Percentiles rank a stretch among this genome's conserved stretches.
Conservation (phyloP, 2,329 filamentous ascomycete species). For the Camptophora hylomeconis region DNA sequence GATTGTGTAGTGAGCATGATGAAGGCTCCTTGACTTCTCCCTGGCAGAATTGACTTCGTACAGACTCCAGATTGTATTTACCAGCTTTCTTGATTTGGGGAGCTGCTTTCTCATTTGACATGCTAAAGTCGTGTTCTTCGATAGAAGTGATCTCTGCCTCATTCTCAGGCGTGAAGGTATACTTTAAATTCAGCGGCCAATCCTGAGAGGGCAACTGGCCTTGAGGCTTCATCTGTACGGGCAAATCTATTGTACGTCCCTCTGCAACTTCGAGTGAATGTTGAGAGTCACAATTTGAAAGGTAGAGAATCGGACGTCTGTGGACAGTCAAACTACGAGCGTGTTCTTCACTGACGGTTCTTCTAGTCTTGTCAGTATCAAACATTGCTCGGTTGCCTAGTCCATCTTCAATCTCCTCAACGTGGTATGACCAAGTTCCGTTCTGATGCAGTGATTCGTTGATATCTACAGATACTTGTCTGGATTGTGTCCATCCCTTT, state of each 20-base stretch:
- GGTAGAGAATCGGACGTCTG: conserved; percentile 62
- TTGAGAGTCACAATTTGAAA: conserved; percentile 65
- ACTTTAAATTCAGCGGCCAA: conserved; percentile 59
- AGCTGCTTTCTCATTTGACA: conserved; percentile 10
- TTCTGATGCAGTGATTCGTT: conserved; percentile 76
- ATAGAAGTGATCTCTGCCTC: conserved; percentile 52
- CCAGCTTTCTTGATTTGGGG: conserved; percentile 64
- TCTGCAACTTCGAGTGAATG: conserved; percentile 74
- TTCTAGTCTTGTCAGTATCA: conserved; percentile 11
- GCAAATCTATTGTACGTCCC: conserved; percentile 47
- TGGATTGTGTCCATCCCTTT: conserved; percentile 65
- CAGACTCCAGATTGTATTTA: conserved; percentile 70
- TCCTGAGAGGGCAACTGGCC: conserved; percentile 46
- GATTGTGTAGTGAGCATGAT: conserved; percentile 85
- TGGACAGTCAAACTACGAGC: conserved; percentile 73
- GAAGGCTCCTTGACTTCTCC: conserved; percentile 88
- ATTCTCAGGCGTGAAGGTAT: conserved; percentile 67
- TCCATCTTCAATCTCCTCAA: conserved; percentile 85
- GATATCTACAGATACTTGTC: conserved; percentile 64
- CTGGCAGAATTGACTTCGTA: conserved; percentile 67
- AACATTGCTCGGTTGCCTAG: conserved; percentile 81
- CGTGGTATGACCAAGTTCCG: conserved; percentile 76
- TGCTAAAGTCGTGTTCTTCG: conserved; percentile 41
- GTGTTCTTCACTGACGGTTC: conserved; percentile 47
- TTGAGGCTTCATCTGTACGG: conserved; percentile 46